phyloP scores from a whole-genome alignment of 164 flowering plant species.

The Vitis amurensis region DNA sequence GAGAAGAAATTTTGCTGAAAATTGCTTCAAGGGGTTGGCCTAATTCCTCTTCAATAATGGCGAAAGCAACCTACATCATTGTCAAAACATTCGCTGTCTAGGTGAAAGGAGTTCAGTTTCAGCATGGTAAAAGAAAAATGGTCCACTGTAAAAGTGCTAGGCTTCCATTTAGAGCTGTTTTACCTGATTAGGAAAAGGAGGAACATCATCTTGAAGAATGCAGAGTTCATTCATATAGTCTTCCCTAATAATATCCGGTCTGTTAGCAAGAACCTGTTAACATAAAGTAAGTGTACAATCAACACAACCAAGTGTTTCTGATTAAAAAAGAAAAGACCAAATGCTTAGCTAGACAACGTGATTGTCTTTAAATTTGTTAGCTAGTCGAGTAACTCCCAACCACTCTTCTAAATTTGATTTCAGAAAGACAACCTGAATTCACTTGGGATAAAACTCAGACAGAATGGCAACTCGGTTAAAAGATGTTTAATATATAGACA shows the following conservation, averaged over 20 bases:
- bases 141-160: background rate
- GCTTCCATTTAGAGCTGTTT: background rate
- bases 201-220: constrained; percentile 99
- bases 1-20: constrained; percentile 87
- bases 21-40: constrained; percentile 91
- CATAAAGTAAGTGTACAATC: background rate
- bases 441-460: too few relatives aligned
- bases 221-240: constrained; percentile 99
- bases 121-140: background rate
- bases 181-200: constrained; percentile 92
- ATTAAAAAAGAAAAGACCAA: too few relatives aligned
- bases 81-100: constrained; percentile 6
- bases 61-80: constrained; percentile 71
- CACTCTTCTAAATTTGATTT: too few relatives aligned
- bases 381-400: too few relatives aligned
- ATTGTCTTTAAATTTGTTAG: too few relatives aligned
- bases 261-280: constrained; percentile 88
- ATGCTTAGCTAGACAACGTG: too few relatives aligned
- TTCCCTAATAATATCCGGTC: constrained; percentile 96
- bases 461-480: too few relatives aligned
- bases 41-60: constrained; percentile 89
- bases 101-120: background rate
- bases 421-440: too few relatives aligned
- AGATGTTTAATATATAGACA: too few relatives aligned
- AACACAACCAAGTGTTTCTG: too few relatives aligned